Evolutionary conservation across 768 basidiomycete species (phyloP).

Genomic region (Infundibulicybe gibba): DNA sequence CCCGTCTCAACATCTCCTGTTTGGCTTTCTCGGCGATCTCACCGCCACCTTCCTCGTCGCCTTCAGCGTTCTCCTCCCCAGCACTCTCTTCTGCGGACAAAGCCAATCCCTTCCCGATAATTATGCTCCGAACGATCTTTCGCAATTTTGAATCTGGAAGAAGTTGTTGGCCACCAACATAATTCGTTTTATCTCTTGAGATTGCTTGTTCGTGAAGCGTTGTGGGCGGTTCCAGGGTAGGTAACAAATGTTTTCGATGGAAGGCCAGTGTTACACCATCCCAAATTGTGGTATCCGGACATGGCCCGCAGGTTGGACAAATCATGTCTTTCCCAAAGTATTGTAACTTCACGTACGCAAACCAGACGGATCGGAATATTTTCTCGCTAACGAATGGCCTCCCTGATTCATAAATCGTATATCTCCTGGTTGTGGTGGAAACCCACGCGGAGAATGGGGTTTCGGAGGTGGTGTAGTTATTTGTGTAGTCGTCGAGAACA

Average conservation of each 20-base stretch:
- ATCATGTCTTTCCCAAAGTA: constrained; percentile 16
- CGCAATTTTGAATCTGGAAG: constrained; percentile 8
- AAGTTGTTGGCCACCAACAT: neutral
- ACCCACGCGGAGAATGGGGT: constrained; percentile 29
- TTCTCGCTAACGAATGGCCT: constrained; percentile 19
- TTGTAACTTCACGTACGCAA: too few species aligned
- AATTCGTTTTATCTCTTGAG: constrained; percentile 7
- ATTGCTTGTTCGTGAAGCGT: too few species aligned
- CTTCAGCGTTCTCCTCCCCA: neutral
- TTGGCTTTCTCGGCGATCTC: neutral
- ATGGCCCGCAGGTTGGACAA: constrained; percentile 16
- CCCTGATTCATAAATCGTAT: constrained; percentile 6
- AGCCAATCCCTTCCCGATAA: neutral
- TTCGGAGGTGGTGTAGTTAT: constrained; percentile 26
- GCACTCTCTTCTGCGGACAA: neutral
- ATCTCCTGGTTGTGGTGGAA: constrained; percentile 13
- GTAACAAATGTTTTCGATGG: constrained; percentile 20
- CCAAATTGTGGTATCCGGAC: too few species aligned
- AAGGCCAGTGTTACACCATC: constrained; percentile 29
- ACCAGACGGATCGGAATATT: too few species aligned
- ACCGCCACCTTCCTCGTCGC: constrained; percentile 3
- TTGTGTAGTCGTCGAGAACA: constrained; percentile 29
- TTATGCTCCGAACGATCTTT: neutral
- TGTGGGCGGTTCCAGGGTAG: too few species aligned
- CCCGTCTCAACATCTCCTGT: neutral